These are phyloP conservation scores for Fusarium nurragi DNA, from an alignment of 2,329 filamentous ascomycete genomes.

Conservation along the genomic window DNA sequence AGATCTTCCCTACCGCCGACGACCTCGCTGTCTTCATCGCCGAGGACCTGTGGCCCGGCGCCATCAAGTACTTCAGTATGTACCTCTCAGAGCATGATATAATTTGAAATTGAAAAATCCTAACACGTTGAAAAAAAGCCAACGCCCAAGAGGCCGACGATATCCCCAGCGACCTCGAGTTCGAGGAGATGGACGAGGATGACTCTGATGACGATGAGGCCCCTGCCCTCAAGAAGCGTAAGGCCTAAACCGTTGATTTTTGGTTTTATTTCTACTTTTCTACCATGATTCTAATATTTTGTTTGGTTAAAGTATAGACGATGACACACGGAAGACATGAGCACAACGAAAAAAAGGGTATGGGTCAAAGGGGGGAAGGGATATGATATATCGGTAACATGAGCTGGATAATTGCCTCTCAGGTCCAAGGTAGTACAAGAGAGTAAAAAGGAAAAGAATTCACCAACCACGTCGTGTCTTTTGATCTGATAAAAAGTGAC, in stretches of 20 bases:
- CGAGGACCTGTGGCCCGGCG: constrained; percentile 89
- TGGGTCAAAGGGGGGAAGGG: constrained; percentile 6
- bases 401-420: neutral
- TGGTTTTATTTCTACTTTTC: neutral
- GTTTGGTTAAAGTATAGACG: constrained; percentile 38
- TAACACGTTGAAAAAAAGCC: constrained; percentile 49
- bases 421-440: constrained; percentile 15
- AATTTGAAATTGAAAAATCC: constrained; percentile 14
- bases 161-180: constrained; percentile 71
- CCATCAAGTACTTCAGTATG: constrained; percentile 91
- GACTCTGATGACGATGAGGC: constrained; percentile 49
- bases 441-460: constrained; percentile 9
- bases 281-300: constrained; percentile 30
- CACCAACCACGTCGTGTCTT: neutral
- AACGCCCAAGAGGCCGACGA: constrained; percentile 73
- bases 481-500: constrained; percentile 1
- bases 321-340: constrained; percentile 19
- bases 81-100: constrained; percentile 38
- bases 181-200: constrained; percentile 66
- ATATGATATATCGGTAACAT: neutral
- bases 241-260: constrained; percentile 46
- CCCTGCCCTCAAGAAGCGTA: constrained; percentile 55
- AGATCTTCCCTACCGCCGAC: constrained; percentile 89
- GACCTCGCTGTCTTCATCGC: constrained; percentile 81
- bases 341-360: constrained; percentile 20